Conservation (phyloP, 192 early-diverging fungal species). For the Podila verticillata region DNA sequence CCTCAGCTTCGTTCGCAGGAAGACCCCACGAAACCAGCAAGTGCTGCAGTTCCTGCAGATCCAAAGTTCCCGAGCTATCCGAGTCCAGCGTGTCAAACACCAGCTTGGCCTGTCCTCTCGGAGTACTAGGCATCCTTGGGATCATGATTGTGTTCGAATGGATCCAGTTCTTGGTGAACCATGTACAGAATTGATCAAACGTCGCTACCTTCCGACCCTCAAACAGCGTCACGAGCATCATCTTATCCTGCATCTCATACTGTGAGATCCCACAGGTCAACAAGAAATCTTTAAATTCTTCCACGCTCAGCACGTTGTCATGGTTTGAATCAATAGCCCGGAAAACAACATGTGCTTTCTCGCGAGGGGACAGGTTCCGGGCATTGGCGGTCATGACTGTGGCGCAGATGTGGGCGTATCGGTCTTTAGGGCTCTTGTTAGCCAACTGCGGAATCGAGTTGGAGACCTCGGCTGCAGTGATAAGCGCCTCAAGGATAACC, state of each 20-base stretch:
- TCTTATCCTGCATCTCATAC: conserved; percentile 13
- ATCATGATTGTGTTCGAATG: conserved; percentile 22
- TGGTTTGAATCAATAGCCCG: conserved; percentile 34
- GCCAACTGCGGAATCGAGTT: conserved; percentile 10
- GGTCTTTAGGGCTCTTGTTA: conserved; percentile 12
- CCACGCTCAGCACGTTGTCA: conserved; percentile 14
- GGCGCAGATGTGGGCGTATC: conserved; percentile 26
- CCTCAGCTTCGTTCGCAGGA: conserved; percentile 20
- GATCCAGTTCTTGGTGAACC: conserved; percentile 52
- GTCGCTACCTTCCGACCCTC: conserved; percentile 1
- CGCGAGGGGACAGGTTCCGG: conserved; percentile 22
- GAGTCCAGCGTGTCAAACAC: conserved; percentile 42
- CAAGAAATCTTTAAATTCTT: conserved; percentile 29
- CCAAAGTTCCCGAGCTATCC: conserved; percentile 28
- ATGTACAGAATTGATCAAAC: conserved; percentile 28
- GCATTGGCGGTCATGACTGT: conserved; percentile 30
- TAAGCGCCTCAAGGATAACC: conserved; percentile 30
- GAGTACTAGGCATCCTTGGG: conserved; percentile 33
- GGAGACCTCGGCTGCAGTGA: conserved; percentile 34
- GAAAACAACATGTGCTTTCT: conserved; percentile 32
- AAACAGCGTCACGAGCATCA: conserved; percentile 28
- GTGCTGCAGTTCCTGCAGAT: conserved; percentile 27
- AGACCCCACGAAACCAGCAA: conserved; percentile 40
- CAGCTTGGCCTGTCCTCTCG: conserved; percentile 41
- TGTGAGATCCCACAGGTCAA: conserved; percentile 21